phyloP scores from a whole-genome alignment of 2,329 filamentous ascomycete genomes.

The Botryotinia calthae region DNA sequence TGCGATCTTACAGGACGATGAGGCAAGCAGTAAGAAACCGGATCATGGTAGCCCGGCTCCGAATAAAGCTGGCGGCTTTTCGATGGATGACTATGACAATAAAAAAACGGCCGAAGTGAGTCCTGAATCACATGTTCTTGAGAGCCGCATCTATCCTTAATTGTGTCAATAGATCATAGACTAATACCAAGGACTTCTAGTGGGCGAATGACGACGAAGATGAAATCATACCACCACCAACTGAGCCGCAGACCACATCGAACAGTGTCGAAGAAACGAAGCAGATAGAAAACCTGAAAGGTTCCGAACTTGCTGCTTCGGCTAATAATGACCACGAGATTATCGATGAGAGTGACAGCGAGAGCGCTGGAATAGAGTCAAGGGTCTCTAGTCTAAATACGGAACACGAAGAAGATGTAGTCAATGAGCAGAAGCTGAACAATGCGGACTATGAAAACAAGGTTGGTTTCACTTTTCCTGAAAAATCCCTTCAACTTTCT shows the following conservation, averaged over 20 bases:
- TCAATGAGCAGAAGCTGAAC: neutral
- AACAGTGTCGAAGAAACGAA: neutral
- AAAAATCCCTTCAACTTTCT: neutral
- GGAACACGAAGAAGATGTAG: neutral
- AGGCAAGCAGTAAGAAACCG: constrained; percentile 4
- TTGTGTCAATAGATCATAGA: neutral
- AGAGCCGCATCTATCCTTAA: neutral
- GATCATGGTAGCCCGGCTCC: constrained; percentile 23
- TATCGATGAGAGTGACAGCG: neutral
- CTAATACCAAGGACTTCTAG: neutral
- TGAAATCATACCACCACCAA: neutral
- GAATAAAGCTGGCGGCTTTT: neutral
- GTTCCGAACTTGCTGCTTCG: neutral
- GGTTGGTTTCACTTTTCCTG: neutral
- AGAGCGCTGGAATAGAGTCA: neutral
- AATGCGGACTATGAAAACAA: neutral
- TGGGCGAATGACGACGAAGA: neutral
- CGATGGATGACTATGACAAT: neutral
- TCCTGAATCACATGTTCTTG: neutral
- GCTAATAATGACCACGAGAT: neutral
- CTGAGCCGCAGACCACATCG: neutral
- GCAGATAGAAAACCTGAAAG: neutral
- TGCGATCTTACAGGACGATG: neutral
- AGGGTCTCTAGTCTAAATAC: neutral
- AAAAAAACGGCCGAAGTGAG: neutral